Percentiles rank a stretch among this genome's conserved stretches.
Conservation (phyloP, 2,329 filamentous ascomycete species). For the Ascochyta pisi region DNA sequence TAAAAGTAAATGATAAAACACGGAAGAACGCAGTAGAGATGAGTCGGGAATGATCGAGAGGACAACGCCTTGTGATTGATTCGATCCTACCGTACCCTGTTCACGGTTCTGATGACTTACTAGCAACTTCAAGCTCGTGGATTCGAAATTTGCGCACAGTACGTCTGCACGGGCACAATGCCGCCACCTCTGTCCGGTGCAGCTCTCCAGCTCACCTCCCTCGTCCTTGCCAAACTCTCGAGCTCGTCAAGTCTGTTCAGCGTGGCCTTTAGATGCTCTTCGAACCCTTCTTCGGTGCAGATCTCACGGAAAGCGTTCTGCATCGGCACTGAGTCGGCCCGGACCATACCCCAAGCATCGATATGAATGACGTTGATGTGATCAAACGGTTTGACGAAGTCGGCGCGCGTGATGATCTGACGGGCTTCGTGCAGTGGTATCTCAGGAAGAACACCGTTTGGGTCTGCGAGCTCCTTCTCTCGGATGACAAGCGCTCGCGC, state of each 20-base stretch:
- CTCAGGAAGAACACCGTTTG: slow-evolving; percentile 74
- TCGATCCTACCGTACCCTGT: neutral
- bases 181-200: slow-evolving; percentile 37
- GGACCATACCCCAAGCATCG: slow-evolving; percentile 82
- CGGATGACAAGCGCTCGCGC: slow-evolving; percentile 86
- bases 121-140: slow-evolving; percentile 2
- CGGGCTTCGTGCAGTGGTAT: slow-evolving; percentile 56
- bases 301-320: slow-evolving; percentile 88
- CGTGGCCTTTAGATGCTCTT: slow-evolving; percentile 80
- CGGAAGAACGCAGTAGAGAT: no score
- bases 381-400: slow-evolving; percentile 91
- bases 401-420: slow-evolving; percentile 91
- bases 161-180: slow-evolving; percentile 38
- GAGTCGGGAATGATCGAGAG: no score
- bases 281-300: slow-evolving; percentile 76
- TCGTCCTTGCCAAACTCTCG: slow-evolving; percentile 87
- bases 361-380: slow-evolving; percentile 95
- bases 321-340: slow-evolving; percentile 95
- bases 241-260: slow-evolving; percentile 85
- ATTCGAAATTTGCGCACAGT: slow-evolving; percentile 35
- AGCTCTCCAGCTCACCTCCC: slow-evolving; percentile 92
- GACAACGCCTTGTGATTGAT: no score
- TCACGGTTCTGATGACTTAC: neutral
- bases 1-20: no score
- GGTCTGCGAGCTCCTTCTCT: slow-evolving; percentile 67